phyloP scores from a whole-genome alignment of 257 asterid genomes.

The Buddleja alternifolia region DNA sequence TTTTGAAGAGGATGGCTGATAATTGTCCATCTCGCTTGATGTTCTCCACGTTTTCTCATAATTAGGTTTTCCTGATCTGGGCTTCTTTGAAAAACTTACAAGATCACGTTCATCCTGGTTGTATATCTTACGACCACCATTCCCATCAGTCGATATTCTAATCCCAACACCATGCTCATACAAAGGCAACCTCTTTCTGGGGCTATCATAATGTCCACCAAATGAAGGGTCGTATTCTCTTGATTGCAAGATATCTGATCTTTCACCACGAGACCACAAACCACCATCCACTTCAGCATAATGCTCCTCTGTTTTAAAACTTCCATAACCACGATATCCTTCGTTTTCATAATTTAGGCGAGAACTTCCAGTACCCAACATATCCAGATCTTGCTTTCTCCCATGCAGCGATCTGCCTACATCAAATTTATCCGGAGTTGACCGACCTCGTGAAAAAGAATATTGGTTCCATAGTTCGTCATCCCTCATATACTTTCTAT shows the following conservation, averaged over 20 bases:
- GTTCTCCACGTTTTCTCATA: constrained; percentile 35
- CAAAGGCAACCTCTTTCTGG: constrained; percentile 33
- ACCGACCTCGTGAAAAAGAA: constrained; percentile 35
- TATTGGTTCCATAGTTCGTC: constrained; percentile 39
- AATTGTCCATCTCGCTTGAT: constrained; percentile 25
- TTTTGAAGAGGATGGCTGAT: constrained; percentile 38
- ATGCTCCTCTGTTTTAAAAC: constrained; percentile 29
- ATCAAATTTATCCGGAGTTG: constrained; percentile 36
- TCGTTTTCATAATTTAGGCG: constrained; percentile 37
- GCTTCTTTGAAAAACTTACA: constrained; percentile 32
- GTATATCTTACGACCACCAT: constrained; percentile 43
- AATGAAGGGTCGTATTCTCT: constrained; percentile 36
- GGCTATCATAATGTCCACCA: constrained; percentile 37
- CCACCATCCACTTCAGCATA: constrained; percentile 39
- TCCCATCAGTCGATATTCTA: constrained; percentile 45
- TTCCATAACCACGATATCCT: constrained; percentile 37
- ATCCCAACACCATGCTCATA: constrained; percentile 35
- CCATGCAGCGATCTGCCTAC: constrained; percentile 28
- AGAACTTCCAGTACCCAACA: constrained; percentile 40
- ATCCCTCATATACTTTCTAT: constrained; percentile 35
- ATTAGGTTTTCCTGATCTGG: constrained; percentile 27
- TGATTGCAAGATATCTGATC: constrained; percentile 35
- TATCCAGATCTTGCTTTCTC: constrained; percentile 40
- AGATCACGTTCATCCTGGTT: constrained; percentile 39
- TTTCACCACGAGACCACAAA: constrained; percentile 36